Evolutionary conservation across 2,329 filamentous ascomycete species (phyloP).

Genomic region (Erysiphe pulchra): DNA sequence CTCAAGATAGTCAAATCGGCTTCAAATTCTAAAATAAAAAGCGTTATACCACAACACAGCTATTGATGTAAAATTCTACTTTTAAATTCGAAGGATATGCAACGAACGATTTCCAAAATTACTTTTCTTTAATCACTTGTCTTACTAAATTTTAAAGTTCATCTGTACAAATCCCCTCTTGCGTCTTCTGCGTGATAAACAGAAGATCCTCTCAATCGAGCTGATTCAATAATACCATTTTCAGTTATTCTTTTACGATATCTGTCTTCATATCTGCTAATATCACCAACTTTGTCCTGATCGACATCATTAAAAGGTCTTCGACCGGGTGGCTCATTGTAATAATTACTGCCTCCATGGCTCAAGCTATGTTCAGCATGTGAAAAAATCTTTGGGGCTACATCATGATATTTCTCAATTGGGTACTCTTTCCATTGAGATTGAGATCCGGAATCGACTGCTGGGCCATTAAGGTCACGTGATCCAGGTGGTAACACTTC

Average conservation of each 20-base stretch:
- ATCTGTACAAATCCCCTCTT: slow-evolving; percentile 12
- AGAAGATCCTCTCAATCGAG: slow-evolving; percentile 10
- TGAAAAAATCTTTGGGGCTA: slow-evolving; percentile 1
- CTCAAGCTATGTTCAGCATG: neutral
- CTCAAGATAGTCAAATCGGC: too few species aligned
- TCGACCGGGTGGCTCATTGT: neutral
- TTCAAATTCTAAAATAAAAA: too few species aligned
- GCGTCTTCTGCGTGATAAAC: slow-evolving; percentile 11
- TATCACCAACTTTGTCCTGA: neutral
- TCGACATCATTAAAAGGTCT: neutral
- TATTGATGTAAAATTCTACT: too few species aligned
- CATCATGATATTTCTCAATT: slow-evolving; percentile 10
- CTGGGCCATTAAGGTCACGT: too few species aligned
- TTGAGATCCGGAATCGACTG: slow-evolving; percentile 4
- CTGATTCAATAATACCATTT: slow-evolving; percentile 10
- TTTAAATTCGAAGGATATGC: too few species aligned
- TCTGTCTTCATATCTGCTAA: slow-evolving; percentile 9
- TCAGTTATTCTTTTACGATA: slow-evolving; percentile 7
- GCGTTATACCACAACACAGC: too few species aligned
- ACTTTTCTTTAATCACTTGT: too few species aligned
- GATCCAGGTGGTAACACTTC: slow-evolving; percentile 1
- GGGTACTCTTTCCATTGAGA: slow-evolving; percentile 6
- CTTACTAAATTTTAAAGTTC: neutral
- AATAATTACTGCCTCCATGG: neutral
- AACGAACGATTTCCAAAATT: too few species aligned